Evolutionary conservation across 2,329 filamentous ascomycete species (phyloP).

Genomic region (Colletotrichum lupini): DNA sequence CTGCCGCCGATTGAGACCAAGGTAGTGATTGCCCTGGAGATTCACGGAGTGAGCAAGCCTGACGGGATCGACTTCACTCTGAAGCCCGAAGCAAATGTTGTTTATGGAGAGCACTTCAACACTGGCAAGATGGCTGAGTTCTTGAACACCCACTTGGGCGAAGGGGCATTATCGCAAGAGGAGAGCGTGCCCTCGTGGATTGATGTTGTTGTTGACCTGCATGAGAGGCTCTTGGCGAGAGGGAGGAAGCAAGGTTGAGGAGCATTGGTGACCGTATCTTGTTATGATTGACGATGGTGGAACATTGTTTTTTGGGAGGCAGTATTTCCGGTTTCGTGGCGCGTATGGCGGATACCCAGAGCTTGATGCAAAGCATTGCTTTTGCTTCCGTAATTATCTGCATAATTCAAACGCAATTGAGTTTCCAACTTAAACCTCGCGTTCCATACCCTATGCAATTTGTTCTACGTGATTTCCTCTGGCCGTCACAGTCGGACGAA

Average conservation of each 20-base stretch:
- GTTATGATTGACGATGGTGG: slow-evolving; percentile 44
- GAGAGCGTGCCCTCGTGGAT: slow-evolving; percentile 59
- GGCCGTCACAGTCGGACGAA: neutral
- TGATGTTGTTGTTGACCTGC: slow-evolving; percentile 65
- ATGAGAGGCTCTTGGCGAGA: slow-evolving; percentile 64
- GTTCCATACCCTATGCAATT: neutral
- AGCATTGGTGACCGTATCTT: neutral
- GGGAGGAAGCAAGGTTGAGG: slow-evolving; percentile 57
- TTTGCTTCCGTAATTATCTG: neutral
- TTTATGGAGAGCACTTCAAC: slow-evolving; percentile 85
- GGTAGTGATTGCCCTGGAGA: slow-evolving; percentile 69
- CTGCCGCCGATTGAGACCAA: slow-evolving; percentile 75
- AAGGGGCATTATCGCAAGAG: slow-evolving; percentile 42
- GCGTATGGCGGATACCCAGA: slow-evolving; percentile 31
- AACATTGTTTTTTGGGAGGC: slow-evolving; percentile 28
- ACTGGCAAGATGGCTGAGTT: slow-evolving; percentile 81
- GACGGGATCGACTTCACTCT: slow-evolving; percentile 67
- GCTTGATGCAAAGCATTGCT: slow-evolving; percentile 5
- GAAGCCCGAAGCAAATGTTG: slow-evolving; percentile 66
- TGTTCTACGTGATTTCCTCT: neutral
- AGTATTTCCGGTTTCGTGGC: slow-evolving; percentile 31
- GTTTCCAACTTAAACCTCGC: neutral
- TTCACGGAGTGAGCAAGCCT: slow-evolving; percentile 58
- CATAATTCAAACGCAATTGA: neutral
- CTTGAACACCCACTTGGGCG: slow-evolving; percentile 64